Base-by-base conservation (phyloP, 2,329 filamentous ascomycete species). In the Aspergillus sp. region DNA sequence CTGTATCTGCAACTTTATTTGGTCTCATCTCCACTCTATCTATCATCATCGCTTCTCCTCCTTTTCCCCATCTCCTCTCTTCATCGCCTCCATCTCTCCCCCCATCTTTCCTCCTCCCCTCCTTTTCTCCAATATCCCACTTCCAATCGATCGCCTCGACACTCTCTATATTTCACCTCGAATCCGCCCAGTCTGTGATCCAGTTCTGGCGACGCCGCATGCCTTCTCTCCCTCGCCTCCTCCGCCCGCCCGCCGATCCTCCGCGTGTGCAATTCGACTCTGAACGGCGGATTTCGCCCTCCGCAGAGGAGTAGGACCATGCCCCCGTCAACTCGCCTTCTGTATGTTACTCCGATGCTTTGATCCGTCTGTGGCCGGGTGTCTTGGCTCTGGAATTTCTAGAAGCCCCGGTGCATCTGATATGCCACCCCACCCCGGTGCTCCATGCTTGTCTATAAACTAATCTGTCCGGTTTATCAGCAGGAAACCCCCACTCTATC, bases 261-360 rank as follows among this genome's bases (percentile, higher is more conserved):
- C 31, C 27, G 33, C 30, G 26, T 9, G 32, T 30, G 28, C 33
- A 29, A 13, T 19, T 32, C 12, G 27, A 28, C 32, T 44, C 32
- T 30, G 39, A 28, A 28, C 40, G 33, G 43, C 43, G 37, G 37
- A 34, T 34, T 43, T 36, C 30, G 10, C 33, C 43, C 32, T 39
- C 38, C 38, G 13, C 36, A 34, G 2, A 11, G 38, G 37, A n/a
- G 33, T 44, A 39, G 43, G 49, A 53, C 50, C 49, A 70, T 70
- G 66, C 67, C 69, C 69, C 69, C 51, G 66, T 61, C 51, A 72
- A 70, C 57, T 64, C 67, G 43, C 66, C 68, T 42, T 63, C 61
- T 53, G 69, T 72, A 67, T 49, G 68, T 59, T 44, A 2, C 19
- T 19, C 19, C 19, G 19, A 19, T 19, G 19, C 19, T 19, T 19